These are phyloP conservation scores for Hypoxylon sp. DNA, from an alignment of 2,329 filamentous ascomycete species.

Conservation along the genomic window DNA sequence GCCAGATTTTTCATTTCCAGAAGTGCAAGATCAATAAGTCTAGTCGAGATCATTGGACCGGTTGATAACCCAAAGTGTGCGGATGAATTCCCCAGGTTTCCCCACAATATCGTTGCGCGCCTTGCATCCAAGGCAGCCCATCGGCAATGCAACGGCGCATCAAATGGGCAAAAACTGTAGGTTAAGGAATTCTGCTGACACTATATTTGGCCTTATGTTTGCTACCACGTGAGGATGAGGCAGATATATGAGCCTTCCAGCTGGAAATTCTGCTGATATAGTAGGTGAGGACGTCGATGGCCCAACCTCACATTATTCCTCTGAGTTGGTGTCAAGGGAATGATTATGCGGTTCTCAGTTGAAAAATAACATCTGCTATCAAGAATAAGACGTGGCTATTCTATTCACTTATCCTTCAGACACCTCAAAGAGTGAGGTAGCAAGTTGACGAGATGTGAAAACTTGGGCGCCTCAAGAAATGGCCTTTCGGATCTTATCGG, in stretches of 20 bases:
- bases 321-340: background rate
- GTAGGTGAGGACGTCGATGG: constrained; percentile 4
- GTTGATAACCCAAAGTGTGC: constrained; percentile 26
- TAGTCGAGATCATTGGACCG: constrained; percentile 44
- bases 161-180: constrained; percentile 3
- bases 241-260: constrained; percentile 11
- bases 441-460: background rate
- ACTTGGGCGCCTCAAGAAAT: background rate
- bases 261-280: constrained; percentile 5
- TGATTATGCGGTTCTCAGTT: background rate
- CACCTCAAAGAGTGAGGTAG: background rate
- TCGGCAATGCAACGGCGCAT: constrained; percentile 32
- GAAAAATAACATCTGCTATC: background rate
- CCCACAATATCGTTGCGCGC: constrained; percentile 39
- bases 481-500: constrained; percentile 2
- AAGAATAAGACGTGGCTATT: background rate
- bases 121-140: constrained; percentile 25
- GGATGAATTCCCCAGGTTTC: constrained; percentile 48
- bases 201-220: constrained; percentile 28
- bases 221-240: background rate
- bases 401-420: background rate
- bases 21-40: constrained; percentile 41
- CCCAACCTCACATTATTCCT: background rate
- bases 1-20: constrained; percentile 43
- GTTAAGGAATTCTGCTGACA: background rate